Percentiles rank a stretch among this genome's conserved stretches.
Evolutionary conservation across 2,329 filamentous ascomycete genomes (phyloP).

Genomic region (Pseudocercospora pini-densiflorae): DNA sequence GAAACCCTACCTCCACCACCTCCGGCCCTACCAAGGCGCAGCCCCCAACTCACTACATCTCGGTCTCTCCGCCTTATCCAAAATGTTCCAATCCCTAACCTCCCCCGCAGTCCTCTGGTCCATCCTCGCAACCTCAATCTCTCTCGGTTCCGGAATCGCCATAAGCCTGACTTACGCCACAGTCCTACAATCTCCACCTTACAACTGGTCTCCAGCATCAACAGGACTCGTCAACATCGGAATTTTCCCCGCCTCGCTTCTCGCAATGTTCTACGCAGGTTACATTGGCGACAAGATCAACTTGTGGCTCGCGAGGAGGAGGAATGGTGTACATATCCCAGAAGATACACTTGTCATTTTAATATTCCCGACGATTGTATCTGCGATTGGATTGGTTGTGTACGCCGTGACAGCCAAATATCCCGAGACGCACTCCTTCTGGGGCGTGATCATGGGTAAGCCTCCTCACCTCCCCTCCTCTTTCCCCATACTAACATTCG

Average conservation of each 20-base stretch:
- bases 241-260: conserved; percentile 30
- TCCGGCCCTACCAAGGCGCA: neutral
- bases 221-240: conserved; percentile 35
- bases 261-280: conserved; percentile 35
- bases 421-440: conserved; percentile 26
- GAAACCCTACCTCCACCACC: conserved; percentile 2
- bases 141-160: conserved; percentile 44
- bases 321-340: conserved; percentile 41
- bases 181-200: conserved; percentile 39
- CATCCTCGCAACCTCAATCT: conserved; percentile 44
- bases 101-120: conserved; percentile 48
- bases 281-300: conserved; percentile 34
- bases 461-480: too few species aligned
- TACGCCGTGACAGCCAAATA: conserved; percentile 40
- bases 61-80: conserved; percentile 23
- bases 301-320: conserved; percentile 39
- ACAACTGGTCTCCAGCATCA: conserved; percentile 38
- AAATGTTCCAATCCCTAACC: conserved; percentile 42
- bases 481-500: too few species aligned
- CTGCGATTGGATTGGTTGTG: conserved; percentile 37
- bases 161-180: conserved; percentile 47
- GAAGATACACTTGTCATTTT: conserved; percentile 44
- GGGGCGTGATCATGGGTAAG: conserved; percentile 35
- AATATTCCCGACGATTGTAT: conserved; percentile 40
- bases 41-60: neutral